Base-by-base conservation (phyloP, 345 rosid species). In the Mallotus nudiflorus region DNA sequence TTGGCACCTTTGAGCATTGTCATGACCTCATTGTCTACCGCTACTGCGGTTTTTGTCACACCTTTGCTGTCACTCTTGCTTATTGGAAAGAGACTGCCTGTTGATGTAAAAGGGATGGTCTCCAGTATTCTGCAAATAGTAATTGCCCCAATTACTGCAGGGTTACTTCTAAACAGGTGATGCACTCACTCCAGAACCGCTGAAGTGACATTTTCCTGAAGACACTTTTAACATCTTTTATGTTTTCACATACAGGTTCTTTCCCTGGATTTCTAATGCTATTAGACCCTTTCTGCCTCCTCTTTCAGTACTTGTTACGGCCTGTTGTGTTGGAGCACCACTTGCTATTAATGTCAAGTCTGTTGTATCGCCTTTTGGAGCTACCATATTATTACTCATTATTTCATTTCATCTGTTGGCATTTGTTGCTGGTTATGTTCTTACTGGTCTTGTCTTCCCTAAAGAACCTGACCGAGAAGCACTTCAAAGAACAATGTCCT, bases 61-160 rank as follows among this genome's bases (percentile, higher is more conserved):
- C 98, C 97, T 20, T 73, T 90, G 66, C 73, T 94, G 49, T 91
- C 97, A 19, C 87, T 88, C 66, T 81, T 94, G 79, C 93, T 94
- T 55, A 91, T 91, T 14, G 97, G 98, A 44, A 91, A 85, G 78
- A 88, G 90, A 61, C 82, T 94, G 33, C 98, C 97, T 0, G 91
- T 94, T 67, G 98, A 94, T 86, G 97, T 91, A 6, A 88, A 71
- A 75, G 98, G 98, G 70, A 91, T 91, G 98, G 79, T 90, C 18
- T 87, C 93, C 16, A 94, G 94, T 82, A 94, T 94, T 73, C 73
- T 83, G 42, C 98, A 94, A 82, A 91, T 94, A 68, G 98, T 94
- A 9, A 75, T 94, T 51, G 73, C 89, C 28, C 98, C 98, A 18
- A 91, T 94, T 24, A 83, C 91, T 45, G 87, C 85, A 11, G 97